Evolutionary conservation across 768 basidiomycete species (phyloP).

Genomic region (Lactarius pseudohatsudake): DNA sequence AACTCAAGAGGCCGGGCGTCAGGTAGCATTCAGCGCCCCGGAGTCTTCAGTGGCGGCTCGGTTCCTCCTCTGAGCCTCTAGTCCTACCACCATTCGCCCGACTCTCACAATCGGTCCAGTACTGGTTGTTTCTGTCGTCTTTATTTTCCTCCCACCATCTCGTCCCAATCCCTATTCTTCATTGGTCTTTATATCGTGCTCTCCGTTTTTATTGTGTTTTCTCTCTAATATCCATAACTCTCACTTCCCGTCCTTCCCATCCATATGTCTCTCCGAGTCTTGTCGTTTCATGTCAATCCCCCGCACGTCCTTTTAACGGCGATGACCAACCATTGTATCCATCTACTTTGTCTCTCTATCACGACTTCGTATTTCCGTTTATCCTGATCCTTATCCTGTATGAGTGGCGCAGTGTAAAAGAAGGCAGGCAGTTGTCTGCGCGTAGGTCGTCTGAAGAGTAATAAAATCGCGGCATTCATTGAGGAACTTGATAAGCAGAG

Average conservation of each 20-base stretch:
- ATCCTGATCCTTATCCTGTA: conserved; percentile 23
- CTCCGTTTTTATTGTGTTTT: neutral
- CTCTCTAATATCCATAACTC: neutral
- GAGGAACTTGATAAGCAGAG: conserved; percentile 1
- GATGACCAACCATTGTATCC: conserved; percentile 23
- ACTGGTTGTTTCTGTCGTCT: neutral
- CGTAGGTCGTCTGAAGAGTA: conserved; percentile 11
- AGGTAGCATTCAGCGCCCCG: conserved; percentile 52
- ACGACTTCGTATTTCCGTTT: conserved; percentile 11
- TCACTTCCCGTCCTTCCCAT: neutral
- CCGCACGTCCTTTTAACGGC: neutral
- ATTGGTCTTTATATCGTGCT: neutral
- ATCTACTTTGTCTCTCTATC: conserved; percentile 15
- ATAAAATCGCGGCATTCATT: conserved; percentile 12
- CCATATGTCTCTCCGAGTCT: conserved; percentile 5
- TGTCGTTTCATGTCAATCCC: conserved; percentile 18
- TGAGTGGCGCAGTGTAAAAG: conserved; percentile 21
- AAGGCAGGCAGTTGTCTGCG: conserved; percentile 8
- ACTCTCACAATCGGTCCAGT: conserved; percentile 5
- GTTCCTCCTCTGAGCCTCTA: conserved; percentile 30
- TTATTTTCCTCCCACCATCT: neutral
- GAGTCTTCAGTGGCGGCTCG: conserved; percentile 31
- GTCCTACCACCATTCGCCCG: neutral
- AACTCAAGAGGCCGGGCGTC: conserved; percentile 61
- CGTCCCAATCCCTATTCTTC: neutral